These are phyloP conservation scores for Rhazya stricta DNA, from an alignment of 257 asterid genomes.

Conservation along the genomic window DNA sequence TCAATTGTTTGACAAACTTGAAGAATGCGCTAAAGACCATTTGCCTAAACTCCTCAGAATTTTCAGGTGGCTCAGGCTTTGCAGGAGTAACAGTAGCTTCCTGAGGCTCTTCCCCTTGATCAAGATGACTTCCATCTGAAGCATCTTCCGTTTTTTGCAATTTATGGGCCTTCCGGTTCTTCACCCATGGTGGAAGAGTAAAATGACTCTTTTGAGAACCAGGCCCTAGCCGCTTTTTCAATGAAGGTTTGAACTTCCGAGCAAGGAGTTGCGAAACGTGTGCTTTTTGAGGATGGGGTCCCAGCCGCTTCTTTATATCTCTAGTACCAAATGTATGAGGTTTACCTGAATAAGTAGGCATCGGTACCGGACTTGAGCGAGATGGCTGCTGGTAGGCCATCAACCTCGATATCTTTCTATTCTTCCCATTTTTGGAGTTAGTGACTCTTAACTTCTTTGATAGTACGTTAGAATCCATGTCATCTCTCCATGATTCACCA, in stretches of 20 bases:
- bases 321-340: slow-evolving; percentile 29
- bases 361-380: slow-evolving; percentile 23
- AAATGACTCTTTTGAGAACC: slow-evolving; percentile 30
- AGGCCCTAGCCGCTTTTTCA: slow-evolving; percentile 54
- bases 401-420: slow-evolving; percentile 22
- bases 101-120: slow-evolving; percentile 31
- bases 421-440: slow-evolving; percentile 22
- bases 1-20: slow-evolving; percentile 58
- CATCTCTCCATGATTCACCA: slow-evolving; percentile 26
- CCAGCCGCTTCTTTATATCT: slow-evolving; percentile 60
- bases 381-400: slow-evolving; percentile 22
- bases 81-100: slow-evolving; percentile 27
- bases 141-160: slow-evolving; percentile 24
- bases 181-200: slow-evolving; percentile 56
- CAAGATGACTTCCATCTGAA: slow-evolving; percentile 26
- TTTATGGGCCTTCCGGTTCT: slow-evolving; percentile 24
- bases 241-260: slow-evolving; percentile 36
- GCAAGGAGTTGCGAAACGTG: slow-evolving; percentile 45
- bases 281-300: slow-evolving; percentile 41
- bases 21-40: slow-evolving; percentile 52
- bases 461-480: slow-evolving; percentile 11
- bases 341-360: slow-evolving; percentile 22
- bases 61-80: slow-evolving; percentile 57
- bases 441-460: slow-evolving; percentile 32
- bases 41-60: slow-evolving; percentile 64